Evolutionary conservation across 2,329 filamentous ascomycete species (phyloP).

Genomic region (Cladosporium sp.): DNA sequence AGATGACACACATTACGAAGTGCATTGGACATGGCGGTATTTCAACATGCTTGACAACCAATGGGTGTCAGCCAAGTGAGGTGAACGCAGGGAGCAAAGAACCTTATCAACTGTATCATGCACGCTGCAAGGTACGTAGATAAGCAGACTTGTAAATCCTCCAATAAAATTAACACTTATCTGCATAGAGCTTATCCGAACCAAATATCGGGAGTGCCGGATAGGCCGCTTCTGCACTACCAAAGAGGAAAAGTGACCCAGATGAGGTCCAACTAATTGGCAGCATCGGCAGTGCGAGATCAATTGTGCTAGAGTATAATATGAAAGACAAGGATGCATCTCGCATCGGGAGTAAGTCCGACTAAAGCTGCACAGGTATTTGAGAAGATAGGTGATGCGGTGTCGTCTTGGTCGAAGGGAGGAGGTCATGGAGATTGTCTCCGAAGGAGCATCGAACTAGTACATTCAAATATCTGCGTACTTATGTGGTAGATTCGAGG

Average conservation of each 20-base stretch:
- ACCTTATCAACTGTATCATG: conserved; percentile 3
- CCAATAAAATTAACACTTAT: background rate
- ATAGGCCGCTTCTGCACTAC: background rate
- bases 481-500: background rate
- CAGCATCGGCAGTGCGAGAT: background rate
- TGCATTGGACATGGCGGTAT: background rate
- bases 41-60: background rate
- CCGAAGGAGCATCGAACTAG: background rate
- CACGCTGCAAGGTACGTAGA: conserved; percentile 6
- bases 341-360: background rate
- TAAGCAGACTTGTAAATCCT: background rate
- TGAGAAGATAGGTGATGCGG: background rate
- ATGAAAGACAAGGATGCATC: background rate
- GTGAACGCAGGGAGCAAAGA: background rate
- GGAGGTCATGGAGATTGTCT: background rate
- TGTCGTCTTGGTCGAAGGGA: background rate
- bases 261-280: background rate
- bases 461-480: background rate
- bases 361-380: no score
- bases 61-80: background rate
- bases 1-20: background rate
- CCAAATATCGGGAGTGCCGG: background rate
- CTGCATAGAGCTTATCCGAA: background rate
- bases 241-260: conserved; percentile 1
- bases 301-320: background rate